Evolutionary conservation across 805 yeast species (phyloP).

Genomic region (Blastobotrys muscicola): DNA sequence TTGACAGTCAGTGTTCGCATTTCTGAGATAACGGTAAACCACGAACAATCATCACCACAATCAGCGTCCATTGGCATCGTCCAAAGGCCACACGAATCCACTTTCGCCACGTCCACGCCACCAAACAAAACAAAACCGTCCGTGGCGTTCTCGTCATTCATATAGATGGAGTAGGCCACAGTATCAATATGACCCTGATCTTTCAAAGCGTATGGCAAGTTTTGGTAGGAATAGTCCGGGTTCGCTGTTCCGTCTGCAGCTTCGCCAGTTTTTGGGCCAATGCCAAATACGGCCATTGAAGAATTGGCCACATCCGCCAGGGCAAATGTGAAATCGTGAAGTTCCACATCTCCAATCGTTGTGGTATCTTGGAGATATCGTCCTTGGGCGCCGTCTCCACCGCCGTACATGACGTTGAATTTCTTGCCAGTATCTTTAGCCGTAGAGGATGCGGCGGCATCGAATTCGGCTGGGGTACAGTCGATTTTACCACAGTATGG

Average conservation of each 20-base stretch:
- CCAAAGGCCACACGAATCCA: slow-evolving; percentile 36
- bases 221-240: slow-evolving; percentile 9
- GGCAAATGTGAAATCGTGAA: slow-evolving; percentile 55
- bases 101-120: slow-evolving; percentile 53
- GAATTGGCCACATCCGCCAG: slow-evolving; percentile 62
- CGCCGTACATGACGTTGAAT: slow-evolving; percentile 31
- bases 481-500: slow-evolving; percentile 12
- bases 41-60: too few relatives aligned
- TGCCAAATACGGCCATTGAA: slow-evolving; percentile 42
- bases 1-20: too few relatives aligned
- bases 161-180: slow-evolving; percentile 39
- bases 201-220: slow-evolving; percentile 29
- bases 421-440: slow-evolving; percentile 12
- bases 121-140: slow-evolving; percentile 57
- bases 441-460: slow-evolving; percentile 21
- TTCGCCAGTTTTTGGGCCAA: slow-evolving; percentile 28
- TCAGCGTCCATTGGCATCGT: slow-evolving; percentile 11
- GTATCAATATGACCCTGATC: slow-evolving; percentile 33
- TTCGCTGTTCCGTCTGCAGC: slow-evolving; percentile 21
- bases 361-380: slow-evolving; percentile 54
- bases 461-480: slow-evolving; percentile 16
- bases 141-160: slow-evolving; percentile 24
- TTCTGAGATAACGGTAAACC: too few relatives aligned
- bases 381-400: slow-evolving; percentile 43
- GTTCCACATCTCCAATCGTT: slow-evolving; percentile 39